Evolutionary conservation across 192 early-diverging fungal genomes (phyloP).

Genomic region (Coemansia sp.): DNA sequence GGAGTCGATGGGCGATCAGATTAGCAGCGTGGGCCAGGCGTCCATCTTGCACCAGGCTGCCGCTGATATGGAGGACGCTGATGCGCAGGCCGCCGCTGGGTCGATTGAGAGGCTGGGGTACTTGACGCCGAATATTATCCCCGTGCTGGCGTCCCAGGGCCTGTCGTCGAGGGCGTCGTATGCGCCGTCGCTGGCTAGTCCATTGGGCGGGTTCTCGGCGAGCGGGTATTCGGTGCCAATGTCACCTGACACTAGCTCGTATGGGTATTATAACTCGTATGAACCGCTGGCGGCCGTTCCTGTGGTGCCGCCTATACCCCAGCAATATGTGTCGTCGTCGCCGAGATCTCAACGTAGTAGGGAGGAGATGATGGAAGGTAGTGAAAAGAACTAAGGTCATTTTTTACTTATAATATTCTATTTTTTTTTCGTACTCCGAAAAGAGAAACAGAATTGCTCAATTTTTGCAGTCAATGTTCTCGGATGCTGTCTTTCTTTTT

Average conservation of each 20-base stretch:
- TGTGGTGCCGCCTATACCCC: slow-evolving; percentile 16
- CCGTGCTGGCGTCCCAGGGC: slow-evolving; percentile 40
- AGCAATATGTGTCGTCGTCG: slow-evolving; percentile 22
- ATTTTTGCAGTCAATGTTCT: not conserved
- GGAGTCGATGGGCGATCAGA: slow-evolving; percentile 5
- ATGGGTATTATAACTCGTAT: not conserved
- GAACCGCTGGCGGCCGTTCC: slow-evolving; percentile 4
- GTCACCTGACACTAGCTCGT: slow-evolving; percentile 9
- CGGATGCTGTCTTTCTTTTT: too few species aligned
- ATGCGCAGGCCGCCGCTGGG: slow-evolving; percentile 40
- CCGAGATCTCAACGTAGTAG: slow-evolving; percentile 15
- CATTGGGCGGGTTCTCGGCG: not conserved
- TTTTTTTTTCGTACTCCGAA: not conserved
- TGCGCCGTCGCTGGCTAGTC: slow-evolving; percentile 17
- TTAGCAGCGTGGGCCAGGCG: slow-evolving; percentile 25
- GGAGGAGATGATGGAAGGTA: not conserved
- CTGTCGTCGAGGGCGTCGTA: slow-evolving; percentile 12
- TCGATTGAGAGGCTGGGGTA: slow-evolving; percentile 54
- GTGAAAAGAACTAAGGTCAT: slow-evolving; percentile 6
- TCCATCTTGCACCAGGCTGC: slow-evolving; percentile 39
- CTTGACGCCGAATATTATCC: slow-evolving; percentile 52
- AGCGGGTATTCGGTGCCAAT: not conserved
- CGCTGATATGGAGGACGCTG: slow-evolving; percentile 22
- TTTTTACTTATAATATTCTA: not conserved
- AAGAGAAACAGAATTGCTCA: not conserved